Conservation (phyloP, 345 rosid genomes). For the Salix koriyanagi region DNA sequence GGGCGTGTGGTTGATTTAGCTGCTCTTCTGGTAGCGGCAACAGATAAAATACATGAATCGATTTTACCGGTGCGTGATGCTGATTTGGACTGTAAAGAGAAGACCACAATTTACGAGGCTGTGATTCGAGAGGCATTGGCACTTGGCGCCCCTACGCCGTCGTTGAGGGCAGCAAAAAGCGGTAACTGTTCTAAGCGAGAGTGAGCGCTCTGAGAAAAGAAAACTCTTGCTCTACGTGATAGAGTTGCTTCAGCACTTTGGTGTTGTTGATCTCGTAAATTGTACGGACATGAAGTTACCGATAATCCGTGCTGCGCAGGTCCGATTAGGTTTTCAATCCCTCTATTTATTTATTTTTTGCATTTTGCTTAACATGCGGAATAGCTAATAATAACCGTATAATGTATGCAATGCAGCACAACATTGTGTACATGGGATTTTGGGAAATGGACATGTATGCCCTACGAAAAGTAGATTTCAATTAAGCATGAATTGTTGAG, state of each 20-base stretch:
- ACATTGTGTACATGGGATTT: not conserved
- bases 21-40: slow-evolving; percentile 49
- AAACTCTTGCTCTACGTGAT: slow-evolving; percentile 60
- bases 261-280: slow-evolving; percentile 32
- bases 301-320: slow-evolving; percentile 57
- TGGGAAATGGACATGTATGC: not conserved
- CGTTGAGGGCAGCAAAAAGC: slow-evolving; percentile 19
- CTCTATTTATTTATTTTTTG: no score
- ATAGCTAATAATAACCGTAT: no score
- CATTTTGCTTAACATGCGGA: not conserved
- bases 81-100: slow-evolving; percentile 36
- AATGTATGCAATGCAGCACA: no score
- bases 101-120: slow-evolving; percentile 56
- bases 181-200: slow-evolving; percentile 17
- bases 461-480: not conserved
- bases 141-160: slow-evolving; percentile 24
- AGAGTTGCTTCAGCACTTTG: slow-evolving; percentile 71
- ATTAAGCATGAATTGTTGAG: not conserved
- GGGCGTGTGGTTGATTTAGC: slow-evolving; percentile 58
- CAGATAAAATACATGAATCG: slow-evolving; percentile 45
- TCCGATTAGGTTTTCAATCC: slow-evolving; percentile 3
- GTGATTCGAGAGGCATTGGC: slow-evolving; percentile 51
- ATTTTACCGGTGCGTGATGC: slow-evolving; percentile 32
- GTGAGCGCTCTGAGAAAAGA: slow-evolving; percentile 36
- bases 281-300: slow-evolving; percentile 40